Percentiles rank a stretch among this genome's conserved stretches.
Conservation (phyloP, 2,329 filamentous ascomycete species). For the Conoideocrella luteorostrata region DNA sequence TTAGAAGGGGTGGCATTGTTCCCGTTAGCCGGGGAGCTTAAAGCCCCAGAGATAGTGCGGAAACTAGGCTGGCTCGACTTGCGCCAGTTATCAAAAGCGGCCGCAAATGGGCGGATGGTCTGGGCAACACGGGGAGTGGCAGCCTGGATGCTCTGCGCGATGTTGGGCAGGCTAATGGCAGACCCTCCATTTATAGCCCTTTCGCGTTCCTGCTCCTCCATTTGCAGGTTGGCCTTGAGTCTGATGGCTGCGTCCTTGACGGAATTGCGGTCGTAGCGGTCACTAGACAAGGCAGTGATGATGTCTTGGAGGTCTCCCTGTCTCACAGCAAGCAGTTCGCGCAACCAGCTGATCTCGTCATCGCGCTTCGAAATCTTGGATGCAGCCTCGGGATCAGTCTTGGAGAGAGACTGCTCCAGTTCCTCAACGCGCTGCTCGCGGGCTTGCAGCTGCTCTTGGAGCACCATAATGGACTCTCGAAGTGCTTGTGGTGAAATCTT, state of each 20-base stretch:
- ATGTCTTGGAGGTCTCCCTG: slow-evolving; percentile 91
- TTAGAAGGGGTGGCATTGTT: slow-evolving; percentile 55
- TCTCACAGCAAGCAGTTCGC: slow-evolving; percentile 84
- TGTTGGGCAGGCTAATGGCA: slow-evolving; percentile 62
- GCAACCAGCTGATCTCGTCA: slow-evolving; percentile 90
- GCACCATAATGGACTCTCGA: slow-evolving; percentile 89
- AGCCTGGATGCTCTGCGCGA: slow-evolving; percentile 71
- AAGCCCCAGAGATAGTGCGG: slow-evolving; percentile 39
- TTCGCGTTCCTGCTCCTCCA: slow-evolving; percentile 96
- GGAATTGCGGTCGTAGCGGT: slow-evolving; percentile 67
- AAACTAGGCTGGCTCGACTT: slow-evolving; percentile 54
- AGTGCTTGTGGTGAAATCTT: slow-evolving; percentile 92
- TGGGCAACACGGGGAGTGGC: slow-evolving; percentile 79
- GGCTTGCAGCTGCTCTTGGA: slow-evolving; percentile 94
- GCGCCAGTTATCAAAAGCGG: slow-evolving; percentile 96
- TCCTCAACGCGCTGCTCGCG: slow-evolving; percentile 86
- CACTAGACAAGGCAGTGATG: slow-evolving; percentile 68
- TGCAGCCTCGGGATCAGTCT: slow-evolving; percentile 69
- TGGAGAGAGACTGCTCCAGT: slow-evolving; percentile 65
- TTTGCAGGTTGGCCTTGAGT: slow-evolving; percentile 88
- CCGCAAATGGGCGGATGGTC: slow-evolving; percentile 68
- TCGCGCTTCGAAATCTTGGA: slow-evolving; percentile 84
- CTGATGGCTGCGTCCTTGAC: slow-evolving; percentile 90
- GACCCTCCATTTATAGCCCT: slow-evolving; percentile 68
- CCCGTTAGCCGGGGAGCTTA: slow-evolving; percentile 35